Base-by-base conservation (phyloP, 2,329 filamentous ascomycete species). In the Pezicula neosporulosa region DNA sequence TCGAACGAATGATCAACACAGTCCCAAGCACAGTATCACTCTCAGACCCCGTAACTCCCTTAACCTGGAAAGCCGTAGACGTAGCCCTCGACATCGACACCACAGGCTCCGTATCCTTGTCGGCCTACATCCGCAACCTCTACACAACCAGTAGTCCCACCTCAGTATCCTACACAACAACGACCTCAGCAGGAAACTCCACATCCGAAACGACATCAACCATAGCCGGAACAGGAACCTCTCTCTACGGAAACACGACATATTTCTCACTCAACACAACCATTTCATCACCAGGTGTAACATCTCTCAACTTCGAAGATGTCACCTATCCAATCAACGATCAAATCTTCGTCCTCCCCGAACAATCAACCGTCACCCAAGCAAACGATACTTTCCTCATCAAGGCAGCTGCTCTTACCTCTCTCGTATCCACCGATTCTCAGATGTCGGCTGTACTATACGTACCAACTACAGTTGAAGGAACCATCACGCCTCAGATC, bases 261-360 rank as follows among this genome's bases (percentile, higher is more conserved):
- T 55, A 55, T 37, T 56, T 37, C 16, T n/a, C 36, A 15, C 54
- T 54, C 38, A 50, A 47, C 24, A 47, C 38, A 42, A 44, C 15
- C 19, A 52, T 47, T 16, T 21, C 33, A 3, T 53, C 50, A 4
- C 50, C 55, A 21, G 50, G 48, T 12, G 55, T 53, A 3, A 55
- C 44, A 10, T 44, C 50, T 1, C 27, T 57, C 10, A 47, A 38
- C 33, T 50, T 55, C 33, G 27, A 51, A 36, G 39, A n/a, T 10
- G 36, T 49, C n/a, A 27, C 42, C 1, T 55, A 53, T 35, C 46
- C 50, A 5, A 43, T 52, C 49, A 52, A 54, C 27, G 54, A 56
- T 21, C 28, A 52, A 30, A 55, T 57, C n/a, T 55, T 57, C 42
- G 35, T 57, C 15, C 47, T 57, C 8, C 42, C 52, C 2, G 18